Evolutionary conservation across 768 basidiomycete species (phyloP), one percentile per base, ranked within the genome.

Genomic region (Tricholoma hemisulphureum): DNA sequence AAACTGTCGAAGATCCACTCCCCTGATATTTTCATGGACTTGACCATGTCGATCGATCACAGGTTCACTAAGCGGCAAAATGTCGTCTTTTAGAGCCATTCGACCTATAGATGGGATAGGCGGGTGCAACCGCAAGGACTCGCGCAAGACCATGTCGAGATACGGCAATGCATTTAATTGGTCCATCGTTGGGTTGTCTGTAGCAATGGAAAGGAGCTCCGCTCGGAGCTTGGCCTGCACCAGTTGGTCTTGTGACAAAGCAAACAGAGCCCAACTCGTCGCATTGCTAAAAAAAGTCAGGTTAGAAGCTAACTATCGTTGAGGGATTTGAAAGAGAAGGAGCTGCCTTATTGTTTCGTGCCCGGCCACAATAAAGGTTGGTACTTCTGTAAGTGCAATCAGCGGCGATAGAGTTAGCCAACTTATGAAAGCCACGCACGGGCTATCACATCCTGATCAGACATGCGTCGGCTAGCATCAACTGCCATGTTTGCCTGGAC

Each of bases 181-280:
- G 29, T 91, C 89, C 84, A 90, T 88, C 3, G 79, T 77, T 2
- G 88, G 88, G 1, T 71, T 81, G 13, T 87, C 83, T 0, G 82
- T 84, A 1, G 74, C 63, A 9, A 86, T 71, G 0, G 71, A 63
- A 6, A 81, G 68, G 1, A 87, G 72, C 63, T 91, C 88, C 1
- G 81, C 75, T 1, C 86, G 77, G 0, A 91, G 76, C 60, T 81
- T 81, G 11, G 63, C 70, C 60, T 89, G 87, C 4, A 80, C 69
- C 1, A 75, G 71, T 0, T 76, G 76, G 39, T 80, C 60, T 57
- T 80, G 73, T 0, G 80, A 71, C 6, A 91, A 73, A 1, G 80
- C 79, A 61, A 76, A 86, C 0, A 90, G 69, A 5, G 82, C 79
- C 87, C 88, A 90, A 3, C 78, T 77, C 2, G 78, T 74, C 0